phyloP scores from a whole-genome alignment of 352 stramenopile species.

The Blastocystis sp. region DNA sequence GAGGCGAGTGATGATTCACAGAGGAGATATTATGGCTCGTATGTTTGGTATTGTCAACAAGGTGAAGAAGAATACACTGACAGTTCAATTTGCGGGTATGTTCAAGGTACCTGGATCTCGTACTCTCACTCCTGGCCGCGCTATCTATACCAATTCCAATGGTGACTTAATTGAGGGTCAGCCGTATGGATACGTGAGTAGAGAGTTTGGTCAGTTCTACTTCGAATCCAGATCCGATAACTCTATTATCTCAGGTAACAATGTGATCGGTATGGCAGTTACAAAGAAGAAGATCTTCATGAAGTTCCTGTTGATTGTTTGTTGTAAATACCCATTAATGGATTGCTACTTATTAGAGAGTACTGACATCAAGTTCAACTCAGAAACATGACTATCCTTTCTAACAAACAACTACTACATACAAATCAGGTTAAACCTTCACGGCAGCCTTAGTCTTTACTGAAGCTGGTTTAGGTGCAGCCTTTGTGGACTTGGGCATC shows the following conservation, averaged over 20 bases:
- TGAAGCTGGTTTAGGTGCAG: not conserved
- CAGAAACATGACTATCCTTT: too few species aligned
- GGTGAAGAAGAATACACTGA: constrained; percentile 9
- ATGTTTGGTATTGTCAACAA: constrained; percentile 45
- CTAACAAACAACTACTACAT: not conserved
- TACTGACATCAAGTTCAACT: too few species aligned
- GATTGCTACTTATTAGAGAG: too few species aligned
- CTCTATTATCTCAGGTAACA: constrained; percentile 27
- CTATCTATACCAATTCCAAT: constrained; percentile 47
- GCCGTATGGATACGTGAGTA: constrained; percentile 48
- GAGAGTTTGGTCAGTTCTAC: constrained; percentile 55
- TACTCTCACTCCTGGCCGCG: constrained; percentile 31
- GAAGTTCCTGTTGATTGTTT: constrained; percentile 40
- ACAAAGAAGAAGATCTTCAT: constrained; percentile 47
- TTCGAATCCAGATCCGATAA: constrained; percentile 1
- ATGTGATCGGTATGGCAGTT: constrained; percentile 46
- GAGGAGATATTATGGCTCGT: not conserved
- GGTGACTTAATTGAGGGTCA: constrained; percentile 49
- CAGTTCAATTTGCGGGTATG: constrained; percentile 62
- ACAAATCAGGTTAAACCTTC: constrained; percentile 19
- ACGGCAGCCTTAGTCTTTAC: constrained; percentile 36
- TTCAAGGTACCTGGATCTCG: constrained; percentile 14
- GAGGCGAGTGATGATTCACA: constrained; percentile 44
- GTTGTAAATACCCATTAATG: not conserved
- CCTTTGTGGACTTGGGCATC: not conserved